Base-by-base conservation (phyloP, 768 basidiomycete genomes). In the Hericium alpestre region DNA sequence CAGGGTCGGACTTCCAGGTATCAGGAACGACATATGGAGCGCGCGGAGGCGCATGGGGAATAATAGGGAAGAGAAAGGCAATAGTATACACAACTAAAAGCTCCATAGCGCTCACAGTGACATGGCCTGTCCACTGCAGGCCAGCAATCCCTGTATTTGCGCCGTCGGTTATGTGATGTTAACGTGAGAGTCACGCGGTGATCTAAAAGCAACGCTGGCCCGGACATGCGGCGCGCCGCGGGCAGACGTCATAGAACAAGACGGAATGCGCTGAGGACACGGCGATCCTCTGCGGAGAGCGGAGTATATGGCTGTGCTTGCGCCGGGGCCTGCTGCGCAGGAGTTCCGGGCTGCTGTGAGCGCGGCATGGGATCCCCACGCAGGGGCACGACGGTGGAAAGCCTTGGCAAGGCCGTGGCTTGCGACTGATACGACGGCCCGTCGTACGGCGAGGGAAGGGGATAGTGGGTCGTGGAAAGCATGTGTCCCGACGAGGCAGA, bases 261-360 rank as follows among this genome's bases (percentile, higher is more conserved):
- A 11, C 71, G 70, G 63, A 72, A 72, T 48, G 70, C 66, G 53
- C 67, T 69, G 8, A 72, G 56, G 15, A 69, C 71, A 39, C 68
- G 66, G 40, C 69, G 66, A 54, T 72, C 71, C 56, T 72, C 71
- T 4, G 68, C 61, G 3, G 70, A 70, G 46, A 69, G 66, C 11
- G 69, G 69, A 5, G 61, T 65, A 58, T 69, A 70, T 18, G 59
- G 62, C 49, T 62, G 60, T 20, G 60, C 47, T 23, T 43, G 40
- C 9, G 56, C 51, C 13, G 63, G 60, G n/a, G 51, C 43, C 25
- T 59, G 51, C 52, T 48, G 58, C 55, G 22, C 55, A 40, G 40
- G 65, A 56, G 52, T 49, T 48, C 56, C 57, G 2, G 39, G 41
- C 13, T 46, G 54, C 32, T n/a, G 38, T 5, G 54, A 54, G 40